Percentiles rank a stretch among this genome's conserved stretches.
Conservation (phyloP, 352 stramenopile genomes). For the Globisporangium solare region DNA sequence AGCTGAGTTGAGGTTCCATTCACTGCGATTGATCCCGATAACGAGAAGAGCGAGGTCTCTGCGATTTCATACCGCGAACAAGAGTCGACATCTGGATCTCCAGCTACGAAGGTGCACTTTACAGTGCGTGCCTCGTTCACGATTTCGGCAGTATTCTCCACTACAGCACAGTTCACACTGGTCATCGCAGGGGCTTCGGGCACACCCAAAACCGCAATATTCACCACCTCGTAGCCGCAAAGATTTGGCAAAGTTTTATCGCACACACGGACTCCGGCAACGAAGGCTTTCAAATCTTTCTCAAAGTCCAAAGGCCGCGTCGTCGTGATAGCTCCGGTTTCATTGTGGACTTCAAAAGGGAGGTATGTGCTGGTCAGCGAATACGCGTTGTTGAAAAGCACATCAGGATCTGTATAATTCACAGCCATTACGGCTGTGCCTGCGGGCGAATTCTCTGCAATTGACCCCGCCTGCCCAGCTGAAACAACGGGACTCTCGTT, state of each 20-base stretch:
- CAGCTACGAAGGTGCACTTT: constrained; percentile 31
- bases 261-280: constrained; percentile 40
- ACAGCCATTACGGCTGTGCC: constrained; percentile 25
- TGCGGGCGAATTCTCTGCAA: constrained; percentile 36
- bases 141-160: constrained; percentile 39
- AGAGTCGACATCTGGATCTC: constrained; percentile 33
- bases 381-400: constrained; percentile 15
- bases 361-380: constrained; percentile 6
- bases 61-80: constrained; percentile 45
- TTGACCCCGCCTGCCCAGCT: constrained; percentile 12
- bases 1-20: neutral
- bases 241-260: constrained; percentile 23
- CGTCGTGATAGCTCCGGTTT: constrained; percentile 25
- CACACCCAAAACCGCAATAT: constrained; percentile 24
- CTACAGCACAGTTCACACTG: constrained; percentile 24
- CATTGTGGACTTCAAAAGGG: constrained; percentile 3
- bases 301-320: constrained; percentile 46
- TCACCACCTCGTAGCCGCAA: constrained; percentile 36
- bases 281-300: constrained; percentile 23
- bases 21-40: neutral
- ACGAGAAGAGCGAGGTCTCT: constrained; percentile 7
- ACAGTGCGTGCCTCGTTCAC: constrained; percentile 16
- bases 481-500: constrained; percentile 42
- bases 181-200: constrained; percentile 31
- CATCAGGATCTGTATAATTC: constrained; percentile 33